phyloP scores from a whole-genome alignment of 352 stramenopile genomes.

The Thalassiosira hispida region DNA sequence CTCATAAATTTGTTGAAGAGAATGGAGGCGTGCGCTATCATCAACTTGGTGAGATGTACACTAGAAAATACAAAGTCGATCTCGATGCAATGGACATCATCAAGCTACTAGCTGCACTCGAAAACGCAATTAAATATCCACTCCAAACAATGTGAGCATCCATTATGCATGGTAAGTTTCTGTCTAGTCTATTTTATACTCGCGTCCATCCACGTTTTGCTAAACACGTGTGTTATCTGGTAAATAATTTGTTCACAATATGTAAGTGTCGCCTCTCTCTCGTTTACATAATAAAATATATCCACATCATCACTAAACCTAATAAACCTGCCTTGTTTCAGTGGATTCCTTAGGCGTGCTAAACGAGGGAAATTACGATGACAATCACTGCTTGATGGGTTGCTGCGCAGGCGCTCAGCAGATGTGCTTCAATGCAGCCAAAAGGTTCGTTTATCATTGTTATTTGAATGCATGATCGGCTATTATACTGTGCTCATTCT shows the following conservation, averaged over 20 bases:
- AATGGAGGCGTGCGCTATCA: no score
- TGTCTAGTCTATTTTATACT: slow-evolving; percentile 7
- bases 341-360: slow-evolving; percentile 20
- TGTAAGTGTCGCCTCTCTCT: slow-evolving; percentile 12
- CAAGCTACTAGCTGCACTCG: no score
- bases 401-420: slow-evolving; percentile 23
- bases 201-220: neutral
- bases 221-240: slow-evolving; percentile 1
- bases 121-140: no score
- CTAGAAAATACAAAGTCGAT: no score
- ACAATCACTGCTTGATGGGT: slow-evolving; percentile 22
- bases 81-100: no score
- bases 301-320: slow-evolving; percentile 2
- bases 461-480: no score
- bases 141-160: no score
- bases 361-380: slow-evolving; percentile 15
- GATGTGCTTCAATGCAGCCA: slow-evolving; percentile 30
- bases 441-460: no score
- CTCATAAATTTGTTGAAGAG: no score
- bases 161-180: slow-evolving; percentile 19
- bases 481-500: no score
- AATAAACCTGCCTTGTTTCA: slow-evolving; percentile 7
- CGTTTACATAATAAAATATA: slow-evolving; percentile 3
- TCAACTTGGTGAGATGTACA: no score
- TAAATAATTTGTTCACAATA: slow-evolving; percentile 5